Percentiles rank a stretch among this genome's conserved stretches.
Evolutionary conservation across 129 eudicot species (phyloP).

Genomic region (Scalesia atractyloides): DNA sequence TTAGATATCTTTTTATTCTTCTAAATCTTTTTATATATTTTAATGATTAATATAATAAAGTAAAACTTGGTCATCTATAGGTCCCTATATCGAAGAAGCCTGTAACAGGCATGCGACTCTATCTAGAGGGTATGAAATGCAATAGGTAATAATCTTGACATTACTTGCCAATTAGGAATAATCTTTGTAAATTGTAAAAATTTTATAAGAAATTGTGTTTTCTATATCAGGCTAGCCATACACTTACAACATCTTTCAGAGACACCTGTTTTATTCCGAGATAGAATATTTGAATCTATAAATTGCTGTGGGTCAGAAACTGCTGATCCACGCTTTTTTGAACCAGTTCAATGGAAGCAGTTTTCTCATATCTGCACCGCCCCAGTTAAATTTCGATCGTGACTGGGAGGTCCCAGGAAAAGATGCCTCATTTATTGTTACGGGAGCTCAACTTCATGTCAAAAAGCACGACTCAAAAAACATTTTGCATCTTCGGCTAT

Average conservation of each 20-base stretch:
- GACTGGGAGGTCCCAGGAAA: conserved; percentile 37
- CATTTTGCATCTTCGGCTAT: conserved; percentile 73
- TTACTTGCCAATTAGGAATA: neutral
- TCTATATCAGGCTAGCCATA: conserved; percentile 62
- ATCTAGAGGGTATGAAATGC: conserved; percentile 85
- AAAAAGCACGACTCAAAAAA: conserved; percentile 53
- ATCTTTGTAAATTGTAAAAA: neutral
- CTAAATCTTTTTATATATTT: neutral
- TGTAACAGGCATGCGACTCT: conserved; percentile 80
- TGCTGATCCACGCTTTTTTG: conserved; percentile 46
- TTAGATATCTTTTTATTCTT: no score
- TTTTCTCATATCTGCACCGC: conserved; percentile 73
- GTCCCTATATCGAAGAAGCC: conserved; percentile 67
- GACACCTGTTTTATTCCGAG: conserved; percentile 58
- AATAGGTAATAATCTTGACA: conserved; percentile 49
- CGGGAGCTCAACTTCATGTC: conserved; percentile 80
- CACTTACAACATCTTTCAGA: conserved; percentile 79
- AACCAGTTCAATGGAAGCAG: conserved; percentile 75
- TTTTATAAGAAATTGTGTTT: conserved; percentile 1
- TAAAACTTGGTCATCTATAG: conserved; percentile 34
- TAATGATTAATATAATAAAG: neutral
- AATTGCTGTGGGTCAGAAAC: conserved; percentile 73
- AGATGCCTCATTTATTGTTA: conserved; percentile 63
- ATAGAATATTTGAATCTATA: conserved; percentile 44
- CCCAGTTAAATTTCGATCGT: conserved; percentile 69